Evolutionary conservation across 257 asterid species (phyloP).

Genomic region (Nicotiana tomentosiformis): DNA sequence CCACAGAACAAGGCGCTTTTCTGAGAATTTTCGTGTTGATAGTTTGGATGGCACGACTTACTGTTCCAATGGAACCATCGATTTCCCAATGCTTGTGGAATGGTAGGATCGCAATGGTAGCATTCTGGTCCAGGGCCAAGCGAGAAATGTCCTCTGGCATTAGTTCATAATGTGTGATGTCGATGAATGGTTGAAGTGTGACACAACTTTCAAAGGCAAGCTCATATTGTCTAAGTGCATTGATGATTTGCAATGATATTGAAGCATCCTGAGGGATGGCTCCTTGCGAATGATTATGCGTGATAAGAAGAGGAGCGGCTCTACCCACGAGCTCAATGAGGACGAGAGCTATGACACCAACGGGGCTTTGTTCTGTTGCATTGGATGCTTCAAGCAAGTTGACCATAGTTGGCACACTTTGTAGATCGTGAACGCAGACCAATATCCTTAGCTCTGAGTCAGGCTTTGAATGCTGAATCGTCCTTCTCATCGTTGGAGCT

Average conservation of each 20-base stretch:
- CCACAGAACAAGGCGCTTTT: constrained; percentile 64
- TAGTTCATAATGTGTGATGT: constrained; percentile 40
- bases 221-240: constrained; percentile 67
- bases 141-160: constrained; percentile 64
- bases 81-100: constrained; percentile 78
- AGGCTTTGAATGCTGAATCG: constrained; percentile 53
- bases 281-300: constrained; percentile 52
- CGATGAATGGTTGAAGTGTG: constrained; percentile 45
- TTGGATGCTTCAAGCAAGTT: constrained; percentile 66
- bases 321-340: constrained; percentile 65
- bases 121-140: constrained; percentile 47
- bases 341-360: constrained; percentile 55
- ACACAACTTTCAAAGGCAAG: constrained; percentile 46
- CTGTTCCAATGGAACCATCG: constrained; percentile 59
- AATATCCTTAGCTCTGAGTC: constrained; percentile 53
- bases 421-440: constrained; percentile 54
- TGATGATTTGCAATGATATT: constrained; percentile 49
- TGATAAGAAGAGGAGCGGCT: constrained; percentile 63
- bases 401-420: constrained; percentile 46
- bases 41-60: constrained; percentile 38
- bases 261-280: constrained; percentile 35
- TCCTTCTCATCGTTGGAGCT: constrained; percentile 35
- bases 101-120: constrained; percentile 52
- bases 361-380: constrained; percentile 51
- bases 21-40: constrained; percentile 55